Conservation (phyloP, 495 filamentous ascomycete genomes). For the Cercophora newfieldiana region DNA sequence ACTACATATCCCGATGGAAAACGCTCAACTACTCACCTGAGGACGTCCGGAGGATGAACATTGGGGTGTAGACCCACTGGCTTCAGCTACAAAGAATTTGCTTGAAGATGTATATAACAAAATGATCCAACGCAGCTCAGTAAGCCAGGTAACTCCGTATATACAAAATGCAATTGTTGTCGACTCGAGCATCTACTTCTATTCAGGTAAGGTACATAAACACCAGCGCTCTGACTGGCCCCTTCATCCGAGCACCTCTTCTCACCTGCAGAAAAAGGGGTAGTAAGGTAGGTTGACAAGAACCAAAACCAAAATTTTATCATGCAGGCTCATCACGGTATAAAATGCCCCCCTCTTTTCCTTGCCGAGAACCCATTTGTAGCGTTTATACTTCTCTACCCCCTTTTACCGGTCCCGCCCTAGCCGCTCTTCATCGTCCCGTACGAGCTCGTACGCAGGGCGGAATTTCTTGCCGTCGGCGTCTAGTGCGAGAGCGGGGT, state of each 20-base stretch:
- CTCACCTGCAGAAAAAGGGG: background rate
- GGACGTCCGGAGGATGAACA: slow-evolving; percentile 48
- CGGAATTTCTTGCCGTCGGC: slow-evolving; percentile 53
- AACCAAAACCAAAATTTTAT: no score
- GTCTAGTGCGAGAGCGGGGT: slow-evolving; percentile 66
- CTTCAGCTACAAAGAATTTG: background rate
- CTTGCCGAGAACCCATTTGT: no score
- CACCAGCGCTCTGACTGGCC: background rate
- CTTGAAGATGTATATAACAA: no score
- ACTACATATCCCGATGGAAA: slow-evolving; percentile 76
- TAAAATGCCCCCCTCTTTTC: background rate
- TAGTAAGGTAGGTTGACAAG: no score
- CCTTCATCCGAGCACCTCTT: background rate
- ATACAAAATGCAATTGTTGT: background rate
- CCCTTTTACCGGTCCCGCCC: slow-evolving; percentile 59
- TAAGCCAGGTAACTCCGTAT: background rate
- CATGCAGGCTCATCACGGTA: no score
- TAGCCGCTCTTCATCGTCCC: slow-evolving; percentile 82
- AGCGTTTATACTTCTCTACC: no score
- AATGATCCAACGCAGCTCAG: background rate
- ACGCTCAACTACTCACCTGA: slow-evolving; percentile 65
- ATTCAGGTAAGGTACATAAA: background rate
- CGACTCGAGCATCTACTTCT: background rate
- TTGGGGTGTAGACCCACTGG: slow-evolving; percentile 19
- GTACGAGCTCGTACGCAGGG: slow-evolving; percentile 83